Evolutionary conservation across 352 stramenopile species (phyloP).

Genomic region (Lagenidium sp.): DNA sequence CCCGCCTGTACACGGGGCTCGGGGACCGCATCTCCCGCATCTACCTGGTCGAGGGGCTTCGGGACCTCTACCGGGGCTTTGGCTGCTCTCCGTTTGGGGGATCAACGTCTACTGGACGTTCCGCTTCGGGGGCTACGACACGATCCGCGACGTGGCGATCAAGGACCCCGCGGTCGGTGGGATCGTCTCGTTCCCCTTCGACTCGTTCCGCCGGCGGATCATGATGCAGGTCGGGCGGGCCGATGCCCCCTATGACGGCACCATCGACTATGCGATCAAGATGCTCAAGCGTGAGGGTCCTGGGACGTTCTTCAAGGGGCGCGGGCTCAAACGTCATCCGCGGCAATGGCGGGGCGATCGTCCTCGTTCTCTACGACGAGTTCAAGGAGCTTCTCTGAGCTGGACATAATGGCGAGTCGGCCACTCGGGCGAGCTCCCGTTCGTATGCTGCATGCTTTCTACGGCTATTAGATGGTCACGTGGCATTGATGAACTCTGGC

Average conservation of each 20-base stretch:
- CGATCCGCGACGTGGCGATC: slow-evolving; percentile 86
- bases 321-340: slow-evolving; percentile 98
- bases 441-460: too few species aligned
- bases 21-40: slow-evolving; percentile 96
- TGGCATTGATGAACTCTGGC: too few species aligned
- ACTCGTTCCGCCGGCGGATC: slow-evolving; percentile 92
- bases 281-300: slow-evolving; percentile 95
- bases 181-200: slow-evolving; percentile 96
- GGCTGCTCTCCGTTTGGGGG: slow-evolving; percentile 96
- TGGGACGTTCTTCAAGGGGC: slow-evolving; percentile 98
- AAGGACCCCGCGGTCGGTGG: slow-evolving; percentile 81
- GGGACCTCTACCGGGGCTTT: slow-evolving; percentile 98
- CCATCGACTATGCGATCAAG: slow-evolving; percentile 95
- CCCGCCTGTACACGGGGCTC: slow-evolving; percentile 96
- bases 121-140: slow-evolving; percentile 99
- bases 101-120: slow-evolving; percentile 98
- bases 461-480: too few species aligned
- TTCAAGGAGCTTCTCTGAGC: too few species aligned
- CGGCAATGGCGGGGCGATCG: slow-evolving; percentile 96
- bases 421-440: too few species aligned
- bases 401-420: too few species aligned
- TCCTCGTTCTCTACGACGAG: slow-evolving; percentile 99
- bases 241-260: slow-evolving; percentile 97
- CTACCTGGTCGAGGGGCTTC: slow-evolving; percentile 85
- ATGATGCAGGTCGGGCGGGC: slow-evolving; percentile 98